Evolutionary conservation across 2,329 filamentous ascomycete species (phyloP).

Genomic region (Penicillium sp.): DNA sequence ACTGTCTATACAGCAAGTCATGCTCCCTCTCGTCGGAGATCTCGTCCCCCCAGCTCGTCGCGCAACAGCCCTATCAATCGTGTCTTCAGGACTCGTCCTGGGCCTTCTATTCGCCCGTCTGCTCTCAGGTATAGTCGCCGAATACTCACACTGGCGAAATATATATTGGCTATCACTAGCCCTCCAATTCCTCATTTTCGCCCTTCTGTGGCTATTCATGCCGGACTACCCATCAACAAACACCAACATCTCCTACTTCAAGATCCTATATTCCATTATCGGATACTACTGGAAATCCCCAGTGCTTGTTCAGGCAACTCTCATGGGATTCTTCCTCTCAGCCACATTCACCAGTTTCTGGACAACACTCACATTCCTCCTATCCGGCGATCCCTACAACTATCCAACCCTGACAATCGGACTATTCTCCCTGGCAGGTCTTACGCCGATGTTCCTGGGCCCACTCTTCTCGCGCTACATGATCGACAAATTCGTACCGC

Average conservation of each 20-base stretch:
- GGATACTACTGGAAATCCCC: slow-evolving; percentile 65
- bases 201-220: slow-evolving; percentile 69
- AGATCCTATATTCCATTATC: slow-evolving; percentile 64
- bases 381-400: slow-evolving; percentile 67
- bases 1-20: slow-evolving; percentile 52
- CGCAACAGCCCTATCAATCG: slow-evolving; percentile 69
- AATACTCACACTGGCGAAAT: slow-evolving; percentile 71
- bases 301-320: slow-evolving; percentile 66
- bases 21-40: slow-evolving; percentile 79
- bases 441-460: slow-evolving; percentile 65
- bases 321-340: slow-evolving; percentile 64
- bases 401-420: slow-evolving; percentile 70
- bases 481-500: slow-evolving; percentile 68
- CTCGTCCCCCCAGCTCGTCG: slow-evolving; percentile 69
- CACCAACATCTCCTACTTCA: slow-evolving; percentile 63
- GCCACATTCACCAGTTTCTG: slow-evolving; percentile 67
- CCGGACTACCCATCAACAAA: slow-evolving; percentile 79
- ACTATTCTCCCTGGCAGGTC: slow-evolving; percentile 74
- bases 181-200: slow-evolving; percentile 66
- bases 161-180: slow-evolving; percentile 77
- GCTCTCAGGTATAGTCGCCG: slow-evolving; percentile 71
- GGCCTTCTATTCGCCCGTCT: slow-evolving; percentile 75
- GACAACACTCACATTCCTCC: slow-evolving; percentile 77
- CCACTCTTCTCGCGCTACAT: slow-evolving; percentile 70
- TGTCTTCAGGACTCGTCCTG: slow-evolving; percentile 72